Base-by-base conservation (phyloP, 2,329 filamentous ascomycete genomes). In the Aspergillus fumigatiaffinis region DNA sequence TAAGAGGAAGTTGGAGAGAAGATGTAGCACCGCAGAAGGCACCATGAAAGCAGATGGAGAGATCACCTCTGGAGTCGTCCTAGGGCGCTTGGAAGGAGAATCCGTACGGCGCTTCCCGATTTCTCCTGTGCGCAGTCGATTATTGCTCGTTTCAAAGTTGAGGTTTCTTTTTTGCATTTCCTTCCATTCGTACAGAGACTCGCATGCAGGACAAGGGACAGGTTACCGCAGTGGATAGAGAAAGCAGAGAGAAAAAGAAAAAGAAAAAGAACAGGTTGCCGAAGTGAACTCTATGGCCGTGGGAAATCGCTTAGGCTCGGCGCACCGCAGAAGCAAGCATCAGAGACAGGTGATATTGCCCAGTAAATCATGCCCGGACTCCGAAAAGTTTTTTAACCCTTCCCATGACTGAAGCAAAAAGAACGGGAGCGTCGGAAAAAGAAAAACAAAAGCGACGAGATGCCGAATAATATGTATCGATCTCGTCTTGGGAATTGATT, bases 361-460 rank as follows among this genome's bases (percentile, higher is more conserved):
- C 65, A 65, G 63, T 64, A 68, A 70, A 68, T 67, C 65, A 72
- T 68, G 66, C 56, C 69, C 64, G 66, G 68, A 73, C 71, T 71
- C 71, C 71, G 57, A 64, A 66, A 68, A 66, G 61, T 70, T 72
- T 71, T 69, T 53, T 50, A 57, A 65, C 62, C 64, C 63, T 62
- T 62, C 66, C 68, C 65, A 63, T 65, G 62, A 66, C 53, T 62
- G 55, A 65, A 68, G 62, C 63, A 63, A 57, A 62, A 60, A 23
- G 57, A 53, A 58, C 52, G 44, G 46, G 51, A 57, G 50, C 55
- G 53, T 42, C 21, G 28, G 47, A 54, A 50, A 52, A 55, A 58
- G 48, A 53, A 9, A 46, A 29, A 52, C 46, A 51, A 54, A 54
- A 56, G 48, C 53, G 64, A 52, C 64, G 64, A 66, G 63, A 67